These are phyloP conservation scores for Sporothrix variecibatus DNA, from an alignment of 2,329 filamentous ascomycete species.

Conservation along the genomic window DNA sequence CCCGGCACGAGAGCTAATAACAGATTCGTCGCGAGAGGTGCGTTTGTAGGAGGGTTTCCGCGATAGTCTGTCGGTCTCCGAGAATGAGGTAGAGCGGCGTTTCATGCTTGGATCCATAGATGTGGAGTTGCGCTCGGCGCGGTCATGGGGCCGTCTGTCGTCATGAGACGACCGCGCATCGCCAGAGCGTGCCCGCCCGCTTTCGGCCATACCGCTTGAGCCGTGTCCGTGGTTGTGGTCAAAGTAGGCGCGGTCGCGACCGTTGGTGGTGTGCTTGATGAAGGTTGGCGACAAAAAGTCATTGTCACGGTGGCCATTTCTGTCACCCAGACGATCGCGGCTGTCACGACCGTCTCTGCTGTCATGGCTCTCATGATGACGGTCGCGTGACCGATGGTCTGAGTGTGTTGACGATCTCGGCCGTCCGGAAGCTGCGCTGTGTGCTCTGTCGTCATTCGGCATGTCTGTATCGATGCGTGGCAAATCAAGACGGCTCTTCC, in stretches of 20 bases:
- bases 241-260: slow-evolving; percentile 49
- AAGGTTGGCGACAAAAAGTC: slow-evolving; percentile 46
- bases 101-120: slow-evolving; percentile 30
- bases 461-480: slow-evolving; percentile 50
- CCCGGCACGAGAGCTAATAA: slow-evolving; percentile 23
- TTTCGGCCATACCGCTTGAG: neutral
- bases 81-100: slow-evolving; percentile 40
- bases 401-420: slow-evolving; percentile 41
- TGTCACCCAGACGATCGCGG: slow-evolving; percentile 29
- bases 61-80: slow-evolving; percentile 30
- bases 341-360: slow-evolving; percentile 34
- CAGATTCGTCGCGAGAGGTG: slow-evolving; percentile 27
- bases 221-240: slow-evolving; percentile 30
- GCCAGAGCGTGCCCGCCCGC: slow-evolving; percentile 27
- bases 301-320: slow-evolving; percentile 35
- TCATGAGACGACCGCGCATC: slow-evolving; percentile 22
- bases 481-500: slow-evolving; percentile 45
- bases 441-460: slow-evolving; percentile 35
- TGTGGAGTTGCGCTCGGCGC: neutral
- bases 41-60: slow-evolving; percentile 27
- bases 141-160: slow-evolving; percentile 15
- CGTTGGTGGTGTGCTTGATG: slow-evolving; percentile 44
- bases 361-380: slow-evolving; percentile 39
- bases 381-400: slow-evolving; percentile 33
- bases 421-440: slow-evolving; percentile 29